phyloP scores from a whole-genome alignment of 352 stramenopile species.

The Phytophthora sansomeana region DNA sequence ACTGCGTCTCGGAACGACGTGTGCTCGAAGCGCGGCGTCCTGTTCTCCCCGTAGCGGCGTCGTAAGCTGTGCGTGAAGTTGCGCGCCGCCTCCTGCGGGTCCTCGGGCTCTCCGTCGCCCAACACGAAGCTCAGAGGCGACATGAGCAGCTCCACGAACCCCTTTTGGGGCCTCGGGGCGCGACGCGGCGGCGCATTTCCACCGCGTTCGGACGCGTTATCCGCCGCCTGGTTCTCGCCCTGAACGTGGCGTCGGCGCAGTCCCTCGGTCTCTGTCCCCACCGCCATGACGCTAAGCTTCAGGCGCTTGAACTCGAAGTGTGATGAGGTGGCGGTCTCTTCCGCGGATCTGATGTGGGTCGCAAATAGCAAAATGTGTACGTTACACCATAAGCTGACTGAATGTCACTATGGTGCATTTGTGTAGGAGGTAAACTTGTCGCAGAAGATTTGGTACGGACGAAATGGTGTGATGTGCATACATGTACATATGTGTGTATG shows the following conservation, averaged over 20 bases:
- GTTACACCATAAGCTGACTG: too few species aligned
- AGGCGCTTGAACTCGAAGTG: too few species aligned
- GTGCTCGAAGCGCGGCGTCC: conserved; percentile 79
- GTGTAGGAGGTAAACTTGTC: too few species aligned
- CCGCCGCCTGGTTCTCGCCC: conserved; percentile 12
- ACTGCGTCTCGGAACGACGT: conserved; percentile 85
- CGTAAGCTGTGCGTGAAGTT: conserved; percentile 67
- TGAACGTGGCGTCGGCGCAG: conserved; percentile 49
- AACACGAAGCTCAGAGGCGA: conserved; percentile 78
- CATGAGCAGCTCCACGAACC: conserved; percentile 81
- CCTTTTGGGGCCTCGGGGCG: conserved; percentile 44
- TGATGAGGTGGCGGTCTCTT: conserved; percentile 20
- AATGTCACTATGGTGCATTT: too few species aligned
- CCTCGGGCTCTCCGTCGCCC: conserved; percentile 71
- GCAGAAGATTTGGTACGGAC: too few species aligned
- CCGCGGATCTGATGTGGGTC: conserved; percentile 16
- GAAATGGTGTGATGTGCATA: not conserved
- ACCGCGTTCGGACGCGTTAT: conserved; percentile 3
- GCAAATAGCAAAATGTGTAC: too few species aligned
- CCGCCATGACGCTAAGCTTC: conserved; percentile 22
- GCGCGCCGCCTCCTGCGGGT: conserved; percentile 64
- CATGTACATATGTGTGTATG: conserved; percentile 1
- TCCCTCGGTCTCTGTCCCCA: conserved; percentile 25
- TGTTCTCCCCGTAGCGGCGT: conserved; percentile 59
- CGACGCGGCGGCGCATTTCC: conserved; percentile 4